These are phyloP conservation scores for Phytophthora pisi DNA, from an alignment of 352 stramenopile species.

Conservation along the genomic window DNA sequence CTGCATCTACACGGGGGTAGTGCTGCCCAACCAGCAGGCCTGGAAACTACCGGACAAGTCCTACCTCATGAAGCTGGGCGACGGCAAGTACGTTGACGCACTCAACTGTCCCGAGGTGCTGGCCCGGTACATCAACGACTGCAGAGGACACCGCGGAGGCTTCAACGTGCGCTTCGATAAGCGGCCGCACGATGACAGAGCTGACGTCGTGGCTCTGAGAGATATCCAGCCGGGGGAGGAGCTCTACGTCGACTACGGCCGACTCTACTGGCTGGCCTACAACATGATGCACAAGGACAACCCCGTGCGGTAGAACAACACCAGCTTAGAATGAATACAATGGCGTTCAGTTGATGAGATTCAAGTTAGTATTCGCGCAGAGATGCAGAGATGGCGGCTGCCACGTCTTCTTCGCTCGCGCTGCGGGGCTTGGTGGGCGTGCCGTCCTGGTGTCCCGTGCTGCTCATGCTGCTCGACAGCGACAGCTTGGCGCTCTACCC, in stretches of 20 bases:
- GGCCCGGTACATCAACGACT: slow-evolving; percentile 87
- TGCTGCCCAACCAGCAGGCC: slow-evolving; percentile 48
- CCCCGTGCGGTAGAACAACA: slow-evolving; percentile 49
- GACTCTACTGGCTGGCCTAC: slow-evolving; percentile 84
- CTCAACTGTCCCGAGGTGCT: slow-evolving; percentile 48
- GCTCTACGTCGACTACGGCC: slow-evolving; percentile 84
- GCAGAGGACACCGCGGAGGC: slow-evolving; percentile 46
- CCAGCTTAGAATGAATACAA: neutral
- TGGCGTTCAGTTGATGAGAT: neutral
- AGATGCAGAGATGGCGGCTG: slow-evolving; percentile 65
- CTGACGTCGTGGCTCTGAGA: slow-evolving; percentile 62
- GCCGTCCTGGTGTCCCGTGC: slow-evolving; percentile 23
- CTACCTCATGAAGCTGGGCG: slow-evolving; percentile 84
- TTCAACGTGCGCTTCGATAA: slow-evolving; percentile 87
- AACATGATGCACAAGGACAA: slow-evolving; percentile 69
- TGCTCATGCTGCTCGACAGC: slow-evolving; percentile 42
- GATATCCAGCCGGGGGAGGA: slow-evolving; percentile 68
- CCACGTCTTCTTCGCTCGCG: slow-evolving; percentile 65
- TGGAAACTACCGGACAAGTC: slow-evolving; percentile 70
- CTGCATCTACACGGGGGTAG: slow-evolving; percentile 52
- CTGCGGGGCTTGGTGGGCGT: slow-evolving; percentile 38
- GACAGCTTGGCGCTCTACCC: slow-evolving; percentile 47
- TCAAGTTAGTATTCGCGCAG: slow-evolving; percentile 65
- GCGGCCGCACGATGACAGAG: slow-evolving; percentile 47
- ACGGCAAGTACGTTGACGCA: slow-evolving; percentile 80